phyloP scores from a whole-genome alignment of 169 alveolate genomes.

The Miamiensis avidus region DNA sequence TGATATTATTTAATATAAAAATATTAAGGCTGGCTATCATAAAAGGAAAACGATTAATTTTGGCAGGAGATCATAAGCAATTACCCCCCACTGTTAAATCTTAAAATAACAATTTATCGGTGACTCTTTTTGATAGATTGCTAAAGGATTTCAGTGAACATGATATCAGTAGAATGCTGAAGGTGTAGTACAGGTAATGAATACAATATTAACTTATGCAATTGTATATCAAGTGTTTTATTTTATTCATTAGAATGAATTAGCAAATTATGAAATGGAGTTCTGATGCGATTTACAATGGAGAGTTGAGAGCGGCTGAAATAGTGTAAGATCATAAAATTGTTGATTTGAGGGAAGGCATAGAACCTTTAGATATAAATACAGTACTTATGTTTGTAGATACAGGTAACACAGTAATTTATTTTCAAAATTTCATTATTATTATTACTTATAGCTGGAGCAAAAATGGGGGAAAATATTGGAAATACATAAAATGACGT shows the following conservation, averaged over 20 bases:
- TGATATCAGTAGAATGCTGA: constrained; percentile 53
- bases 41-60: constrained; percentile 65
- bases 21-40: too few species aligned
- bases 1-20: too few species aligned
- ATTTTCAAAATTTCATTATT: too few species aligned
- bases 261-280: constrained; percentile 79
- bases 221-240: too few species aligned
- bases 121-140: constrained; percentile 77
- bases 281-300: constrained; percentile 67
- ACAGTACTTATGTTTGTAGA: constrained; percentile 38
- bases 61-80: constrained; percentile 86
- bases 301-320: constrained; percentile 67
- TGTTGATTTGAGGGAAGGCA: constrained; percentile 43
- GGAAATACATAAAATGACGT: constrained; percentile 37
- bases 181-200: constrained; percentile 59
- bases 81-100: constrained; percentile 82
- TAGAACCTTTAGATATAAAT: constrained; percentile 25
- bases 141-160: constrained; percentile 48
- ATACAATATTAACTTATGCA: too few species aligned
- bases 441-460: constrained; percentile 47
- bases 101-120: constrained; percentile 59
- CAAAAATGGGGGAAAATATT: constrained; percentile 71
- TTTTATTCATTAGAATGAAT: constrained; percentile 77
- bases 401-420: constrained; percentile 2
- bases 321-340: constrained; percentile 59